Conservation (phyloP, 495 filamentous ascomycete genomes). For the Tuber brumale region DNA sequence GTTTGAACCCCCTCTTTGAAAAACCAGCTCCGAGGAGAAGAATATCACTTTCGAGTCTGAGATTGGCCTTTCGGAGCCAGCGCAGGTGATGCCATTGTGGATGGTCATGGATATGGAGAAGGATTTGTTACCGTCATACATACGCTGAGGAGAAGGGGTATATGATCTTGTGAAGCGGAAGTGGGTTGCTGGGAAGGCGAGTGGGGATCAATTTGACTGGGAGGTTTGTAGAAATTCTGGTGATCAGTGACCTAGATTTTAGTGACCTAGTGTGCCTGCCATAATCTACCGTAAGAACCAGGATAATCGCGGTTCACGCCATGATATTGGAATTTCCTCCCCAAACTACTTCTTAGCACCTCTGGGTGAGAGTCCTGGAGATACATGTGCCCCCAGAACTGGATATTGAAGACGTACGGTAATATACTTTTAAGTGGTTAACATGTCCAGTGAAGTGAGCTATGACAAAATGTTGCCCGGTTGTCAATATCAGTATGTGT, state of each 20-base stretch:
- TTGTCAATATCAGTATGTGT: too few relatives aligned
- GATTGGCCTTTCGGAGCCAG: conserved; percentile 8
- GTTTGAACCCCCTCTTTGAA: conserved; percentile 15
- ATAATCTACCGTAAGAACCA: background rate
- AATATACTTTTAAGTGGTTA: too few relatives aligned
- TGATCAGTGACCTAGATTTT: background rate
- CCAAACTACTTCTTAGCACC: too few relatives aligned
- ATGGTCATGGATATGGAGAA: conserved; percentile 25
- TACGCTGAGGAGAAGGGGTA: conserved; percentile 6
- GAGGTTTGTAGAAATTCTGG: background rate
- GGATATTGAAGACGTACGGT: too few relatives aligned
- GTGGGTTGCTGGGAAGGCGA: background rate
- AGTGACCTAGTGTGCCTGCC: background rate
- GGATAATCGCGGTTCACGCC: too few relatives aligned
- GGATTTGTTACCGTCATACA: conserved; percentile 22
- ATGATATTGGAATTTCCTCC: too few relatives aligned
- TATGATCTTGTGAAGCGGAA: background rate
- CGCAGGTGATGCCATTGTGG: background rate
- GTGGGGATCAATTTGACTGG: background rate
- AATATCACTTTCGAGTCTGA: conserved; percentile 19
- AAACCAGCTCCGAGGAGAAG: conserved; percentile 1
- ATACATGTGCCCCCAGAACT: too few relatives aligned
- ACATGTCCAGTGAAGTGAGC: too few relatives aligned
- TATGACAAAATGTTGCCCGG: too few relatives aligned
- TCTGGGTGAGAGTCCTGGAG: too few relatives aligned